phyloP scores from a whole-genome alignment of 306 rosid species.

The Spatholobus suberectus region DNA sequence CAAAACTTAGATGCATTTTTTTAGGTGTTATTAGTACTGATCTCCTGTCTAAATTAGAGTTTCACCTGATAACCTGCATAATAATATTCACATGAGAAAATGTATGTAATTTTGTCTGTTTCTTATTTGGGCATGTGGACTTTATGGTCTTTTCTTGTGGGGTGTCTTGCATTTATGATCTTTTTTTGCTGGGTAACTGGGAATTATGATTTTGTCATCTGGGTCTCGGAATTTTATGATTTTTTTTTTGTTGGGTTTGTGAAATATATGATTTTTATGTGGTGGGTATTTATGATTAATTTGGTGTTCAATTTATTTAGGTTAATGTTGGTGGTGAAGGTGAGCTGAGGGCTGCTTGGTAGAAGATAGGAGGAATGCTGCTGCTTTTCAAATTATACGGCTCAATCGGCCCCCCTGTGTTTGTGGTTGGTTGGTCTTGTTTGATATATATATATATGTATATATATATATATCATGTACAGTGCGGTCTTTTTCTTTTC shows the following conservation, averaged over 20 bases:
- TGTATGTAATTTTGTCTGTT: too few relatives aligned
- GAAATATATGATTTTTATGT: neutral
- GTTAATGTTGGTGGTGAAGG: constrained; percentile 38
- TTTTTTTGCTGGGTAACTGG: neutral
- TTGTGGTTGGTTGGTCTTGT: constrained; percentile 38
- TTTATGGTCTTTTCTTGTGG: neutral
- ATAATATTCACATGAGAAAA: too few relatives aligned
- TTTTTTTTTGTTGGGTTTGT: neutral
- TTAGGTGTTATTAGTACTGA: neutral
- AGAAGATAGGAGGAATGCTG: constrained; percentile 45
- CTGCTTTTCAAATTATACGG: constrained; percentile 33
- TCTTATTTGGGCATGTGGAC: neutral
- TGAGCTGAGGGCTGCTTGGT: constrained; percentile 57
- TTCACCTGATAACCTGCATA: too few relatives aligned
- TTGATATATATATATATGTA: neutral
- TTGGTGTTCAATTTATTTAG: constrained; percentile 48
- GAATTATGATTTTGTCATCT: neutral
- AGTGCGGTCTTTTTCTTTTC: constrained; percentile 35
- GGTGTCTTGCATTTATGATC: neutral
- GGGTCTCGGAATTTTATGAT: neutral
- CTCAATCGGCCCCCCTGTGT: constrained; percentile 39
- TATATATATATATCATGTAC: constrained; percentile 27
- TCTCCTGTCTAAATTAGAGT: too few relatives aligned
- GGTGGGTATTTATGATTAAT: neutral
- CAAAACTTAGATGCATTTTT: neutral